phyloP scores from a whole-genome alignment of 225 moss, liverwort and hornwort genomes.

The Bryum argenteum region DNA sequence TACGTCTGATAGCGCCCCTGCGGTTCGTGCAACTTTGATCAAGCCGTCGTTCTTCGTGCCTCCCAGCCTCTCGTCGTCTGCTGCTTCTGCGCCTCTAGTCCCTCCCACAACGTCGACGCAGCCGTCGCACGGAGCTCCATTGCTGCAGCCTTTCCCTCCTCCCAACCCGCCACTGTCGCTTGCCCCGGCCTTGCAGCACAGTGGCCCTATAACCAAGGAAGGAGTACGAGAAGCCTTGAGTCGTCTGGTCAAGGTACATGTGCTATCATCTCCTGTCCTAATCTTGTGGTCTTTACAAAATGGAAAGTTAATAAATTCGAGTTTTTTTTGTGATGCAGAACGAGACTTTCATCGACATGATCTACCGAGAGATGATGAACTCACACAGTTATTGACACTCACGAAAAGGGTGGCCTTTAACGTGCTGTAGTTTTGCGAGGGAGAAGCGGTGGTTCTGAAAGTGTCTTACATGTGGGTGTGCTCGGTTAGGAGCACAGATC shows the following conservation, averaged over 20 bases:
- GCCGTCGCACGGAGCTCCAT: conserved; percentile 86
- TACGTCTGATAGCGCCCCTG: conserved; percentile 54
- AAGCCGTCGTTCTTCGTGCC: conserved; percentile 96
- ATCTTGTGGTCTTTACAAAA: not conserved
- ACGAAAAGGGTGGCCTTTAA: conserved; percentile 22
- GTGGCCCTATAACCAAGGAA: conserved; percentile 74
- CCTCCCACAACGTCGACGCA: conserved; percentile 69
- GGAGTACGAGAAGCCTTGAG: conserved; percentile 88
- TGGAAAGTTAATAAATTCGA: conserved; percentile 14
- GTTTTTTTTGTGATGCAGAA: conserved; percentile 62
- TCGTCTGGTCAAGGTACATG: conserved; percentile 76
- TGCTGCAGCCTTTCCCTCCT: conserved; percentile 97
- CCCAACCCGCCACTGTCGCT: conserved; percentile 93
- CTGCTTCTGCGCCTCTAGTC: conserved; percentile 46
- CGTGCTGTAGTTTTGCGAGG: conserved; percentile 35
- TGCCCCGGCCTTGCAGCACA: conserved; percentile 75
- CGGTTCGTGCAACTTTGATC: conserved; percentile 70
- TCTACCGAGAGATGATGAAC: conserved; percentile 82
- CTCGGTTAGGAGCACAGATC: conserved; percentile 16
- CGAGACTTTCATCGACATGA: conserved; percentile 91
- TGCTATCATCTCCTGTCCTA: no score
- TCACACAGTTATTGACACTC: conserved; percentile 60
- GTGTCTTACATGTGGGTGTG: not conserved
- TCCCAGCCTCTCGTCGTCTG: conserved; percentile 65
- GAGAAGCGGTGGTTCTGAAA: conserved; percentile 21